Evolutionary conservation across 1,284 basidiomycete genomes (phyloP).

Genomic region (Ceratobasidium sp.): DNA sequence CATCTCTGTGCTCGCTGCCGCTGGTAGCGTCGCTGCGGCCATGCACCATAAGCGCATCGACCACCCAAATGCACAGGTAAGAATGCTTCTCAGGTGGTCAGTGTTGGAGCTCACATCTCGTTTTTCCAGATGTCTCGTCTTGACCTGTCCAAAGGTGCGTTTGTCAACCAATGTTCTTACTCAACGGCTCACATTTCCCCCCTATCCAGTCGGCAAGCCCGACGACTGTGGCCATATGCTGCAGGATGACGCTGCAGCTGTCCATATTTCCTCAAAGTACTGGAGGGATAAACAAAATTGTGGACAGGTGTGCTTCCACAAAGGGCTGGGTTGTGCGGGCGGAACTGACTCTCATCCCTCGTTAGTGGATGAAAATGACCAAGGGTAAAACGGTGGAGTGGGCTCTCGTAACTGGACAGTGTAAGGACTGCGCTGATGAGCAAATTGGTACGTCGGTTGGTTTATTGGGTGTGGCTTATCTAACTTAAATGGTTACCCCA

Average conservation of each 20-base stretch:
- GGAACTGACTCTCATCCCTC: background rate
- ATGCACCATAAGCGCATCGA: conserved; percentile 13
- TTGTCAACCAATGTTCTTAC: background rate
- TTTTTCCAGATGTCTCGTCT: conserved; percentile 21
- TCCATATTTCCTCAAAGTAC: background rate
- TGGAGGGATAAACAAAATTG: conserved; percentile 25
- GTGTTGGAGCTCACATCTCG: background rate
- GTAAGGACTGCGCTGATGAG: background rate
- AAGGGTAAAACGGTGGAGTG: background rate
- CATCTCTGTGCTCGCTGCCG: background rate
- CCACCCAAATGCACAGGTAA: conserved; percentile 7
- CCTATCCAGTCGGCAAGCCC: background rate
- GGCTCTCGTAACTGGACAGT: conserved; percentile 28
- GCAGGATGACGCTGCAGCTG: background rate
- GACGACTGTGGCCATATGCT: conserved; percentile 1
- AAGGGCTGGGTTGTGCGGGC: background rate
- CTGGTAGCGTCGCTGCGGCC: background rate
- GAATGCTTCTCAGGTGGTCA: background rate
- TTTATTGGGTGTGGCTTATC: too few species aligned
- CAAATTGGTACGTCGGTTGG: conserved; percentile 31
- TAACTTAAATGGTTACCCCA: too few species aligned
- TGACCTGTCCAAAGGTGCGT: conserved; percentile 7
- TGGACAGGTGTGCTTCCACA: conserved; percentile 14
- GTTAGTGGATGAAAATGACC: conserved; percentile 15
- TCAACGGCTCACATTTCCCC: background rate